Percentiles rank a stretch among this genome's conserved stretches.
Conservation (phyloP, 305 asterid species). For the Solanum chacoense region DNA sequence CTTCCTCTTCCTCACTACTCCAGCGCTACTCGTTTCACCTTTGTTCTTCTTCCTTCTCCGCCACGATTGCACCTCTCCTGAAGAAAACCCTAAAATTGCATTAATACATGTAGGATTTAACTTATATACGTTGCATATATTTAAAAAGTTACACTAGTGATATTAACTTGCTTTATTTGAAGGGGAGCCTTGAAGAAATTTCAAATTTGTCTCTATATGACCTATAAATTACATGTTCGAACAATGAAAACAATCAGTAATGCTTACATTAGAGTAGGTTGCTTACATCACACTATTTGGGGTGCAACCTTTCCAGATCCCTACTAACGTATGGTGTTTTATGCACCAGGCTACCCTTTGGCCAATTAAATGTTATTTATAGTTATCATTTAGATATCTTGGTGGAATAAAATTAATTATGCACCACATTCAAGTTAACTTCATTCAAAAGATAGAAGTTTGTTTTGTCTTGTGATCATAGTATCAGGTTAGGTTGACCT, state of each 20-base stretch:
- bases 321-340: no score
- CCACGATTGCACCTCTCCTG: constrained; percentile 20
- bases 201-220: not conserved
- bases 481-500: not conserved
- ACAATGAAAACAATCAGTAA: no score
- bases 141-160: not conserved
- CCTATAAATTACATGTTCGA: not conserved
- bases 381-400: not conserved
- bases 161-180: not conserved
- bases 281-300: not conserved
- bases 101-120: not conserved
- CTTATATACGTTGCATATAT: not conserved
- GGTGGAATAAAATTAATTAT: not conserved
- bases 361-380: not conserved
- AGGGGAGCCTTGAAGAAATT: not conserved
- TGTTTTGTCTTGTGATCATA: not conserved
- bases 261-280: no score
- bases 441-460: not conserved
- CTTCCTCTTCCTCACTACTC: constrained; percentile 27
- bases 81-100: not conserved
- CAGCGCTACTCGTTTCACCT: constrained; percentile 10
- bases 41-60: constrained; percentile 36
- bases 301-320: not conserved
- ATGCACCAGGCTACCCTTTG: not conserved
- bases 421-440: not conserved